These are phyloP conservation scores for Neurospora hispaniola DNA, from an alignment of 495 filamentous ascomycete genomes.

Conservation along the genomic window DNA sequence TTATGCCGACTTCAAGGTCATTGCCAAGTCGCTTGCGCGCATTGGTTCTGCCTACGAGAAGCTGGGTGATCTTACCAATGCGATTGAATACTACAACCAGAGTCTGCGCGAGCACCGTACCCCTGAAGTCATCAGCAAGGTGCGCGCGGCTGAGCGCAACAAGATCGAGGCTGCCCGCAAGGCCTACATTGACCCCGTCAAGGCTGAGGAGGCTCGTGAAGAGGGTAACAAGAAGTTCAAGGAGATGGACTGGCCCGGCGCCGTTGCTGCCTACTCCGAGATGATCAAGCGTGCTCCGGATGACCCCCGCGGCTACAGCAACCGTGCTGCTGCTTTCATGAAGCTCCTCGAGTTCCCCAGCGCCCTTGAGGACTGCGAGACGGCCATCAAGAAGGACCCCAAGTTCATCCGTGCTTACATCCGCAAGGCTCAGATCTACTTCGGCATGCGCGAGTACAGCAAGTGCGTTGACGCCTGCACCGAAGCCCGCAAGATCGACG, in stretches of 20 bases:
- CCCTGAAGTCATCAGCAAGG: slow-evolving; percentile 83
- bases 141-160: slow-evolving; percentile 84
- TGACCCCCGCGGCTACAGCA: slow-evolving; percentile 91
- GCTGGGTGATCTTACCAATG: slow-evolving; percentile 63
- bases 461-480: slow-evolving; percentile 83
- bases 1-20: slow-evolving; percentile 90
- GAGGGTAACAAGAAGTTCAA: slow-evolving; percentile 95
- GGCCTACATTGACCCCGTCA: slow-evolving; percentile 77
- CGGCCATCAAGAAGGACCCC: slow-evolving; percentile 78
- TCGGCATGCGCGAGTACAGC: slow-evolving; percentile 96
- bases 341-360: slow-evolving; percentile 93
- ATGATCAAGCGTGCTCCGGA: slow-evolving; percentile 94
- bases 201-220: slow-evolving; percentile 92
- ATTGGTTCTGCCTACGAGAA: slow-evolving; percentile 91
- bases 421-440: slow-evolving; percentile 84
- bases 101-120: slow-evolving; percentile 95
- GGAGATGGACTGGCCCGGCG: slow-evolving; percentile 89
- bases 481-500: slow-evolving; percentile 69
- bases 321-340: slow-evolving; percentile 91
- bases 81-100: slow-evolving; percentile 85
- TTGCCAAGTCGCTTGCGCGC: slow-evolving; percentile 92
- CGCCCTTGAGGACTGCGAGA: slow-evolving; percentile 86
- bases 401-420: slow-evolving; percentile 94
- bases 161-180: slow-evolving; percentile 67
- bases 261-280: slow-evolving; percentile 90